These are phyloP conservation scores for Sphaerulina musiva DNA, from an alignment of 2,329 filamentous ascomycete species.

Conservation along the genomic window DNA sequence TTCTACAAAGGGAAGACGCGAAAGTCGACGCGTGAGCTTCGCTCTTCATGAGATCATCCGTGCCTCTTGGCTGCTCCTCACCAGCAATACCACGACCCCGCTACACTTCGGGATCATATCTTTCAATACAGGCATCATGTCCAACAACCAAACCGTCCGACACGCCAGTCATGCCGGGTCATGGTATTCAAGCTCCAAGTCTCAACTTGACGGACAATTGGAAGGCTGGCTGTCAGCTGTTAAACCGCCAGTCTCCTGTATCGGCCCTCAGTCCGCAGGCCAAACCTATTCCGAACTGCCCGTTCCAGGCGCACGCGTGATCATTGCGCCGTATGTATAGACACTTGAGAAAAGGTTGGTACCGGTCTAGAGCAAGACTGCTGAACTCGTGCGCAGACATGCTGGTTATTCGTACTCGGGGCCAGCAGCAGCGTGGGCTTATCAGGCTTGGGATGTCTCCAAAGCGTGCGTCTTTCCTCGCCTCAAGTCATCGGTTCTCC, in stretches of 20 bases:
- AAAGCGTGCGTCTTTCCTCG: constrained; percentile 50
- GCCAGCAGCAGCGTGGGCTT: constrained; percentile 87
- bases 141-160: constrained; percentile 38
- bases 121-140: constrained; percentile 13
- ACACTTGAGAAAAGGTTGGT: neutral
- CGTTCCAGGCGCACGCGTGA: constrained; percentile 65
- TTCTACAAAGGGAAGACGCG: neutral
- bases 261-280: constrained; percentile 43
- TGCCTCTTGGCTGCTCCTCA: neutral
- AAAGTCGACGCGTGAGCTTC: neutral
- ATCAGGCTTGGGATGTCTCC: constrained; percentile 77
- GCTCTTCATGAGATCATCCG: neutral
- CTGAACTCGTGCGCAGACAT: constrained; percentile 54
- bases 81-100: neutral
- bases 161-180: constrained; percentile 71
- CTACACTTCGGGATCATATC: neutral
- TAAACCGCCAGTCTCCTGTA: constrained; percentile 56
- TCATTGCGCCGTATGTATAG: constrained; percentile 75
- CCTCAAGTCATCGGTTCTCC: neutral
- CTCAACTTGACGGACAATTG: constrained; percentile 61
- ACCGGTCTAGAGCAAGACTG: constrained; percentile 19
- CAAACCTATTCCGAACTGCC: constrained; percentile 50
- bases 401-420: constrained; percentile 92
- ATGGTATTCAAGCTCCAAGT: constrained; percentile 68
- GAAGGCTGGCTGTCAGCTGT: constrained; percentile 68